Base-by-base conservation (phyloP, 441 rosid species). In the Arabidopsis hybrid region DNA sequence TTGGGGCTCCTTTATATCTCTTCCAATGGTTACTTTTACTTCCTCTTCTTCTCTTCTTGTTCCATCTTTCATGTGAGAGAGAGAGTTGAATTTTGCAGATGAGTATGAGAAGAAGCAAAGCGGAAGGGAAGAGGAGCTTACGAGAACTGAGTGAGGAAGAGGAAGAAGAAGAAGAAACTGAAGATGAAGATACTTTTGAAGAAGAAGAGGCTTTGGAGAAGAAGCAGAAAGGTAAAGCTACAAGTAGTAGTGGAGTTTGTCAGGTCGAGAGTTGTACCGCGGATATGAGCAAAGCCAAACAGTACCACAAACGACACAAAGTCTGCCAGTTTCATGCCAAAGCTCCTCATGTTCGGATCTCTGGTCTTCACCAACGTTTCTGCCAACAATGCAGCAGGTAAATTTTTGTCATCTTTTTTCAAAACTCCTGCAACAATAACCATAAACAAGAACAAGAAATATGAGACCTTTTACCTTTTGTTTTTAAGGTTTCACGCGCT, bases 371-470 rank as follows among this genome's bases (percentile, higher is more conserved):
- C 7, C 89, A 89, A 75, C 94, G 98, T 63, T 93, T 93, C 71
- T 93, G 98, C 82, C 98, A 93, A 75, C 98, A 91, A 89, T 93
- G 98, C 75, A 93, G 98, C 97, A 91, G 91, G 98, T 93, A 39
- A 11, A 10, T 38, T 7, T 51, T 17, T 60, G 1, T 50, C 66
- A 31, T 55, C 63, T 13, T 13, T 7, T 26, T 43, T 39, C 26
- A 21, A 67, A 52, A n/a, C 65, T 47, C 52, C 31, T 49, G 14
- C 60, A 6, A 69, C 26, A 59, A 21, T 21, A 21, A 21, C 26
- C 26, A 21, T 21, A 21, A 6, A 69, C 26, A 59, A 16, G 31
- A 55, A 46, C 58, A 61, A 49, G 13, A 36, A 14, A 16, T 8
- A 45, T 45, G 55, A 60, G 60, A 60, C 38, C 8, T 63, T 29